Evolutionary conservation across 2,329 filamentous ascomycete genomes (phyloP).

Genomic region (Colletotrichum euphorbiae): DNA sequence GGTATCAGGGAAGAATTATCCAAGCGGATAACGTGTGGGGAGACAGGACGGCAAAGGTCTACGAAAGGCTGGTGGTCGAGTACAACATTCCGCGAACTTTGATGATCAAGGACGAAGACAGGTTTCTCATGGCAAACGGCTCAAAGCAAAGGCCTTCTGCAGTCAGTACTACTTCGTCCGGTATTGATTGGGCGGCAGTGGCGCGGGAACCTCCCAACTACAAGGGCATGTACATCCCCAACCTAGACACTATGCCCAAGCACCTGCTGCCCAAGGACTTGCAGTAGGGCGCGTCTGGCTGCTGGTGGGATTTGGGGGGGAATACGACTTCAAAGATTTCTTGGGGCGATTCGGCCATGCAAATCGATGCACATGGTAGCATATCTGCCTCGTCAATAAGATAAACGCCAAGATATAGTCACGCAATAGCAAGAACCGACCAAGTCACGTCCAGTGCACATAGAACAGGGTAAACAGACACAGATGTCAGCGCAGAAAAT

Average conservation of each 20-base stretch:
- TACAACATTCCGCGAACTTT: conserved; percentile 41
- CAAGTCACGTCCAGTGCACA: too few species aligned
- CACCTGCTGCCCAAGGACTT: conserved; percentile 5
- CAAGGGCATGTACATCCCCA: conserved; percentile 3
- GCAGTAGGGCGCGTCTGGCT: background rate
- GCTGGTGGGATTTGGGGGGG: conserved; percentile 1
- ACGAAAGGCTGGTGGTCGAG: conserved; percentile 35
- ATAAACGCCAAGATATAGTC: too few species aligned
- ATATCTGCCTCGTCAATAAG: too few species aligned
- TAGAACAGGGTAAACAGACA: too few species aligned
- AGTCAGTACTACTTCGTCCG: background rate
- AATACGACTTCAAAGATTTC: background rate
- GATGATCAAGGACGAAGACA: conserved; percentile 10
- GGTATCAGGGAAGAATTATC: background rate
- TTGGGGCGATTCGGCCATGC: background rate
- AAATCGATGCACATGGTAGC: too few species aligned
- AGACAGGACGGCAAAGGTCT: conserved; percentile 8
- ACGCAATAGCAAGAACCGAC: too few species aligned
- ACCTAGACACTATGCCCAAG: conserved; percentile 11
- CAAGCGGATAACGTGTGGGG: conserved; percentile 15
- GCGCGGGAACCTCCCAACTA: conserved; percentile 6
- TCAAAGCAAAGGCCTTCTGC: conserved; percentile 6
- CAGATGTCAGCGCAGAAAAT: too few species aligned
- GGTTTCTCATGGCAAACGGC: conserved; percentile 6
- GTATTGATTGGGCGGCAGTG: conserved; percentile 4